A percentile compares a stretch with the other conserved stretches of the same genome.
Evolutionary conservation across 495 filamentous ascomycete species (phyloP).

Genomic region (Recurvomyces mirabilis): DNA sequence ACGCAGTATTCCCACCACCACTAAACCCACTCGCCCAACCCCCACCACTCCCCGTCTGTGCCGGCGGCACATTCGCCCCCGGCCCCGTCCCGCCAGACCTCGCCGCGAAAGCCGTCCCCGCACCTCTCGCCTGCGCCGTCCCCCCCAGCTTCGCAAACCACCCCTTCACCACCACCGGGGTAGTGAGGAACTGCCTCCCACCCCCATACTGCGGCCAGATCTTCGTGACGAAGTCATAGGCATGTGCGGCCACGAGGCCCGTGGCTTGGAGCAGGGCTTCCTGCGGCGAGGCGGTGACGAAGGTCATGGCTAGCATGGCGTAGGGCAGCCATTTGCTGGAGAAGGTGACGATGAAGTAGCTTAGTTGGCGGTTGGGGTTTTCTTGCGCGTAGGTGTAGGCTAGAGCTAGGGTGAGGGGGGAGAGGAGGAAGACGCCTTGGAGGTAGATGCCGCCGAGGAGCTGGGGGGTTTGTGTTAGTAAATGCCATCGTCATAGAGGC

Average conservation of each 20-base stretch:
- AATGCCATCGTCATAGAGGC: too few species aligned
- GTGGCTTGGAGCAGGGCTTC: conserved; percentile 45
- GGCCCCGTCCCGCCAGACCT: too few species aligned
- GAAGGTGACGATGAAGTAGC: conserved; percentile 66
- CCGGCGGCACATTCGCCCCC: conserved; percentile 10
- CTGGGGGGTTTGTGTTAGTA: too few species aligned
- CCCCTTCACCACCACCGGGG: conserved; percentile 53
- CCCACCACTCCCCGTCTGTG: conserved; percentile 10
- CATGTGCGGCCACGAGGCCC: conserved; percentile 70
- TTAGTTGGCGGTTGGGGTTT: conserved; percentile 57
- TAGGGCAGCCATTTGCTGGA: conserved; percentile 63
- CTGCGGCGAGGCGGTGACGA: conserved; percentile 44
- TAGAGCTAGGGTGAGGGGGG: conserved; percentile 61
- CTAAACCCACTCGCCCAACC: conserved; percentile 20
- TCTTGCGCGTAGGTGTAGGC: conserved; percentile 75
- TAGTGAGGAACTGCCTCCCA: conserved; percentile 57
- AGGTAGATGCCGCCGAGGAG: conserved; percentile 15
- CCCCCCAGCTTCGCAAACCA: conserved; percentile 39
- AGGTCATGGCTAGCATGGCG: conserved; percentile 57
- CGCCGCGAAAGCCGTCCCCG: conserved; percentile 41
- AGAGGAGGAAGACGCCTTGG: conserved; percentile 26
- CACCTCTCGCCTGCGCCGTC: conserved; percentile 31
- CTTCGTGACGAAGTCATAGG: conserved; percentile 73
- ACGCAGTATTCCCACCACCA: conserved; percentile 3
- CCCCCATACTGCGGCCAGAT: conserved; percentile 77